Conservation (phyloP, 2,329 filamentous ascomycete species). For the Microsporum ferrugineum region DNA sequence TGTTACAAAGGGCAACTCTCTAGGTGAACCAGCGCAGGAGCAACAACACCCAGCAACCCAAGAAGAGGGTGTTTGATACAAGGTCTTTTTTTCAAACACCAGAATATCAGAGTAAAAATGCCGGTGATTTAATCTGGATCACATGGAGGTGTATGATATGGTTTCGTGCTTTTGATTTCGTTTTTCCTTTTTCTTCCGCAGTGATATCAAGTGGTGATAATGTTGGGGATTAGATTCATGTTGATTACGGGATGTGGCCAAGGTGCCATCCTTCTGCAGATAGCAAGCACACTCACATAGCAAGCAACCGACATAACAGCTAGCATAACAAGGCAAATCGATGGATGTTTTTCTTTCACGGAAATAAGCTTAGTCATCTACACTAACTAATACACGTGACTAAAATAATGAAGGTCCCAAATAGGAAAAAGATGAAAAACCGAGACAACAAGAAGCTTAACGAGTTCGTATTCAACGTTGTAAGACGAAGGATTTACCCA, state of each 20-base stretch:
- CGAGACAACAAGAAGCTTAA: neutral
- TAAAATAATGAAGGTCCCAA: neutral
- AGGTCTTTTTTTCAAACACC: neutral
- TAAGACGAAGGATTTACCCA: neutral
- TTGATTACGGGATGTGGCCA: neutral
- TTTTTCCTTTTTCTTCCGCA: neutral
- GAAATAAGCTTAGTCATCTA: neutral
- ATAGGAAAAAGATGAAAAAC: neutral
- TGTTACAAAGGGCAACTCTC: neutral
- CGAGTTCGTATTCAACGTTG: neutral
- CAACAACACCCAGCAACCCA: neutral
- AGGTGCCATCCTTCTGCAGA: neutral
- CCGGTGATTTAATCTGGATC: neutral
- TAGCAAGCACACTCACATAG: conserved; percentile 4
- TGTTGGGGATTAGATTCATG: neutral
- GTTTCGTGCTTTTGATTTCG: neutral
- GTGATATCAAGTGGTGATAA: neutral
- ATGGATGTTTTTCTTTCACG: neutral
- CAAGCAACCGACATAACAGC: neutral
- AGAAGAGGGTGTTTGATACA: neutral
- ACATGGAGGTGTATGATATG: neutral
- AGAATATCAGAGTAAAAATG: neutral
- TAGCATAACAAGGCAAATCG: neutral
- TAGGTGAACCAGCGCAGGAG: neutral
- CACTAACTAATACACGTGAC: neutral